A percentile compares a stretch with the other conserved stretches of the same genome.
Evolutionary conservation across 2,329 filamentous ascomycete genomes (phyloP).

Genomic region (Fonsecaea nubica): DNA sequence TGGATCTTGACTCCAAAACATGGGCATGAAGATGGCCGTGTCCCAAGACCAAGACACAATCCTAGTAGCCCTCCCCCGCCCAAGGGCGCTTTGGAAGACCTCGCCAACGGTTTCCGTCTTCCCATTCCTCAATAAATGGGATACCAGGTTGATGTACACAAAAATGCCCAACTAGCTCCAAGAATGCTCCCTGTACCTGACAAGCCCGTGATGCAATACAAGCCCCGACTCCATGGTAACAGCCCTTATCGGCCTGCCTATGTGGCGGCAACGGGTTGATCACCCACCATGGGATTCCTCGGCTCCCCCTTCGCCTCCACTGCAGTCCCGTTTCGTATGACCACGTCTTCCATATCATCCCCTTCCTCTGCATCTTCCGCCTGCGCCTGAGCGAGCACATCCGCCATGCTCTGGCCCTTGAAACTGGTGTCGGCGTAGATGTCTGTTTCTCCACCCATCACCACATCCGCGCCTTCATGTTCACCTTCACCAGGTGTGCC

Average conservation of each 20-base stretch:
- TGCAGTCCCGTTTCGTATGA: constrained; percentile 20
- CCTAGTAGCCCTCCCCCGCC: background rate
- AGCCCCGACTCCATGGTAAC: background rate
- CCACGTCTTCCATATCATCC: constrained; percentile 12
- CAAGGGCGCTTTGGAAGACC: background rate
- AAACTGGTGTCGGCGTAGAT: constrained; percentile 40
- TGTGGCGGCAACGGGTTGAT: constrained; percentile 19
- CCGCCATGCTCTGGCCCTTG: constrained; percentile 40
- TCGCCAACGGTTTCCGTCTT: background rate
- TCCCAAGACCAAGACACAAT: background rate
- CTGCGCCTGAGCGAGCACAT: constrained; percentile 41
- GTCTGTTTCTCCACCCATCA: constrained; percentile 36
- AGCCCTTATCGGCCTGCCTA: background rate
- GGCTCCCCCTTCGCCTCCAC: constrained; percentile 9
- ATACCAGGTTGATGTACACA: constrained; percentile 17
- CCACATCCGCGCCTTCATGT: constrained; percentile 17
- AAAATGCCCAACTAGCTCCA: background rate
- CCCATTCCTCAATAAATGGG: constrained; percentile 43
- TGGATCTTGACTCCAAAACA: background rate
- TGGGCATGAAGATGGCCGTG: background rate
- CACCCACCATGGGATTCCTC: constrained; percentile 30
- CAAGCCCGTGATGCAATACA: background rate
- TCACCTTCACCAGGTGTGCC: constrained; percentile 34
- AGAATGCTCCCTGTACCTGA: background rate
- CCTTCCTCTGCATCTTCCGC: constrained; percentile 37